Evolutionary conservation across 1,284 basidiomycete genomes (phyloP).

Genomic region (Cryptococcus sp.): DNA sequence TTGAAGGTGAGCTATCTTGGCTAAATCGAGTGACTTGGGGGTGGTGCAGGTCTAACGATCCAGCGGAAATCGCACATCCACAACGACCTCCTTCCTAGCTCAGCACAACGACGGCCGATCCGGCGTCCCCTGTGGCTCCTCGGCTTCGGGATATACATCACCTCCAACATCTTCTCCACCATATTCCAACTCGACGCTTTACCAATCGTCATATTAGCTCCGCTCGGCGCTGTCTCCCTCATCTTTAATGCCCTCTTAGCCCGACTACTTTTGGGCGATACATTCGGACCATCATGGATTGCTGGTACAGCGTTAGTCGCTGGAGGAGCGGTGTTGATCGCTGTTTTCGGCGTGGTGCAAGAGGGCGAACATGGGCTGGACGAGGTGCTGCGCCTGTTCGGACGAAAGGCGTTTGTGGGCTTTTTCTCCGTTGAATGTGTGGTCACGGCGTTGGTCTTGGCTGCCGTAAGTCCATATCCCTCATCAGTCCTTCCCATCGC

Average conservation of each 20-base stretch:
- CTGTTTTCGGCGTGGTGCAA: conserved; percentile 88
- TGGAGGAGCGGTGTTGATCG: conserved; percentile 84
- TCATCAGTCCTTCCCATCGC: too few relatives aligned
- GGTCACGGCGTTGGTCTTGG: conserved; percentile 63
- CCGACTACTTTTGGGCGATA: conserved; percentile 77
- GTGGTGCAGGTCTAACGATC: conserved; percentile 70
- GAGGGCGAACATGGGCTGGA: conserved; percentile 86
- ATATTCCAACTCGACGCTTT: conserved; percentile 93
- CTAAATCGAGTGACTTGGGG: too few relatives aligned
- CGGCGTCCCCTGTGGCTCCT: conserved; percentile 80
- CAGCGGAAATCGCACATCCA: conserved; percentile 92
- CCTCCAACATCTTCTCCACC: conserved; percentile 79
- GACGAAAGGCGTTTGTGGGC: conserved; percentile 72
- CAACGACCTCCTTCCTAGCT: conserved; percentile 71
- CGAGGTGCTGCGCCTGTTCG: conserved; percentile 78
- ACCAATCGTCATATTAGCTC: conserved; percentile 88
- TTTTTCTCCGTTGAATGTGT: conserved; percentile 77
- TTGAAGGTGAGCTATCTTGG: too few relatives aligned
- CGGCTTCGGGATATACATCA: conserved; percentile 81
- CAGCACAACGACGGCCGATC: conserved; percentile 67
- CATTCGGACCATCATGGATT: conserved; percentile 81
- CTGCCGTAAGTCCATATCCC: conserved; percentile 59
- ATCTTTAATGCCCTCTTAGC: conserved; percentile 96
- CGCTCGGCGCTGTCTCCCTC: conserved; percentile 85
- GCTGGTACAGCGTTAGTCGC: conserved; percentile 85